Base-by-base conservation (phyloP, 441 rosid species). In the Biscutella auriculata region DNA sequence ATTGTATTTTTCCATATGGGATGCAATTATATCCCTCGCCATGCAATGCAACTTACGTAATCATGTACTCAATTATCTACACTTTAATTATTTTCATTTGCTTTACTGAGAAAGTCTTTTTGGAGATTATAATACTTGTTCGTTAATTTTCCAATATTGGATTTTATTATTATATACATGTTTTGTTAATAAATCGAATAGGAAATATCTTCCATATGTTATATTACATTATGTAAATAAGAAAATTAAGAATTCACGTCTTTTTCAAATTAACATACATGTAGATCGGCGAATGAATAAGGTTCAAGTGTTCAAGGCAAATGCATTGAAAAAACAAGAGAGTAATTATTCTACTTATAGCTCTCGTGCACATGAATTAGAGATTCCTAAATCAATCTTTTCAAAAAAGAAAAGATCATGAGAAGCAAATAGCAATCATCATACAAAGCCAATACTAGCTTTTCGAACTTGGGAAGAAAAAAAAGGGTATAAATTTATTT, bases 41-140 rank as follows among this genome's bases (percentile, higher is more conserved):
- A 67, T 53, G 66, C 57, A 60, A 67, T 67, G 52, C 57, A 67
- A 53, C 17, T 46, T 60, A 67, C 71, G 66, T 67, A 53, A n/a
- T n/a, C n/a, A 27, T 50, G 28, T 29, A 53, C 10, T 5, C 42
- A 36, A 45, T 5, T 44, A 53, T 19, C 6, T 36, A 17, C 26
- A 14, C n/a, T n/a, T 46, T 30, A 6, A 1, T 11, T 30, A n/a
- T 40, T 7, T 57, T 6, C 17, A 15, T 6, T 6, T 15, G 6
- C 9, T n/a, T 57, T 34, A 10, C 16, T 19, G 32, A 65, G 16
- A 23, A 28, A 27, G 12, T 12, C 4, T 7, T 40, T 56, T 48
- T 8, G n/a, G 27, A 39, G 21, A 29, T 9, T 7, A 30, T 11
- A 26, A 56, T 11, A 45, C 10, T 11, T 12, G 21, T 62, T 30